A percentile compares a stretch with the other conserved stretches of the same genome.
Evolutionary conservation across 1,284 basidiomycete species (phyloP).

Genomic region (Pseudozyma thailandica): DNA sequence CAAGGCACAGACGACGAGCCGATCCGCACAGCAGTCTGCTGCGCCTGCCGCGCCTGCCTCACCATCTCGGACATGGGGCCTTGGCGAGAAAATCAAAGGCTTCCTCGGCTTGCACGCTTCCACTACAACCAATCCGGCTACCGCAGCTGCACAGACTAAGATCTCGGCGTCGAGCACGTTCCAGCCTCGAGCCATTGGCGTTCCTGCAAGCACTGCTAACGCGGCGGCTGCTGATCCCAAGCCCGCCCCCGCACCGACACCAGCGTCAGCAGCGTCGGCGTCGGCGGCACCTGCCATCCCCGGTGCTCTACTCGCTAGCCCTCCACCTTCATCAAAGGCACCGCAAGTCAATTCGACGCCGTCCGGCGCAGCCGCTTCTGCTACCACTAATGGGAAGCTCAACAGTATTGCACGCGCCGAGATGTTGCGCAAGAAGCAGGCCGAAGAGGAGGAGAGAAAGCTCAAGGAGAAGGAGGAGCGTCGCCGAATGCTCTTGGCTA

Average conservation of each 20-base stretch:
- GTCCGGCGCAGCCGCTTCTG: conserved; percentile 15
- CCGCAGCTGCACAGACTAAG: conserved; percentile 30
- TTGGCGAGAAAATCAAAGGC: conserved; percentile 57
- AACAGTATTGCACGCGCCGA: conserved; percentile 50
- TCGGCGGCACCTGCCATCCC: conserved; percentile 23
- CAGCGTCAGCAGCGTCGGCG: conserved; percentile 8
- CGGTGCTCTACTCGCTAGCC: conserved; percentile 37
- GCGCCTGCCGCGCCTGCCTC: conserved; percentile 27
- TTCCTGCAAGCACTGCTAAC: conserved; percentile 5
- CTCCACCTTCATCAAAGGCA: conserved; percentile 19
- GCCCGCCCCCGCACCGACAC: conserved; percentile 2
- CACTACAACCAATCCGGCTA: conserved; percentile 24
- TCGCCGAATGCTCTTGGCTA: conserved; percentile 41
- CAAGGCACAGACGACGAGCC: conserved; percentile 21
- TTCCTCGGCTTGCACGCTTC: conserved; percentile 53
- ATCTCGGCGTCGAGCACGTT: conserved; percentile 35
- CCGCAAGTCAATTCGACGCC: conserved; percentile 34
- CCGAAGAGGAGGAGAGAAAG: conserved; percentile 52
- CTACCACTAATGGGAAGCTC: conserved; percentile 35
- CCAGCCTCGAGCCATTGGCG: conserved; percentile 29
- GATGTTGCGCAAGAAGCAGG: conserved; percentile 50
- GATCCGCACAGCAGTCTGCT: conserved; percentile 21
- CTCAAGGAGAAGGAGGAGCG: conserved; percentile 53
- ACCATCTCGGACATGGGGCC: conserved; percentile 42
- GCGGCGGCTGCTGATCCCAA: conserved; percentile 3